These are phyloP conservation scores for Penicillium subrubescens DNA, from an alignment of 495 filamentous ascomycete genomes.

Conservation along the genomic window DNA sequence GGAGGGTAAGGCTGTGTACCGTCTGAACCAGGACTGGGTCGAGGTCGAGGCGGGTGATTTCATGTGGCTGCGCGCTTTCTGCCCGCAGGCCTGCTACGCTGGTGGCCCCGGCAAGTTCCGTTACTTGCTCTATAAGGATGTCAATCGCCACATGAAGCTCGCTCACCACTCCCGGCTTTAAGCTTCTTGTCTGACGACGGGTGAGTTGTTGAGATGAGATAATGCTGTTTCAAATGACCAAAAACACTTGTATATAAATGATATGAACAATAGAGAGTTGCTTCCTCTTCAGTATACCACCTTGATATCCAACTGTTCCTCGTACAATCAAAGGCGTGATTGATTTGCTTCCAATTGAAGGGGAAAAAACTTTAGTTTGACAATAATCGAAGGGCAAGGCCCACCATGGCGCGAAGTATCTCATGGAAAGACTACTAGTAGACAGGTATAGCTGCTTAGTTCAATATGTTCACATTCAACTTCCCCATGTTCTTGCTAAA, in stretches of 20 bases:
- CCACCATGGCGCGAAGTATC: too few relatives aligned
- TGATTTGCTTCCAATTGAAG: too few relatives aligned
- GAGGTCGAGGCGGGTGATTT: conserved; percentile 36
- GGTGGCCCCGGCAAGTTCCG: conserved; percentile 37
- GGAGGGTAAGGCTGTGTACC: conserved; percentile 34
- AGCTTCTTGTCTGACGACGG: background rate
- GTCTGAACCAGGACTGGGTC: conserved; percentile 36
- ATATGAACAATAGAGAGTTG: background rate
- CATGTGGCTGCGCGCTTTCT: conserved; percentile 38
- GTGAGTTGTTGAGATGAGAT: background rate
- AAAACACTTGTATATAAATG: background rate
- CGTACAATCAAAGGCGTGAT: too few relatives aligned
- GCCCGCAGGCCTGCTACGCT: conserved; percentile 35
- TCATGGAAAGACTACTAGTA: background rate
- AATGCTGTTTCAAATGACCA: background rate
- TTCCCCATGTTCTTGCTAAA: conserved; percentile 24
- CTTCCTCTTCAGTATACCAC: background rate
- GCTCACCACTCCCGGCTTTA: conserved; percentile 10
- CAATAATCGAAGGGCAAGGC: too few relatives aligned
- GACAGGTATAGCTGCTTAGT: background rate
- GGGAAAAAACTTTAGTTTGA: too few relatives aligned
- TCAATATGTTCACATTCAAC: conserved; percentile 3
- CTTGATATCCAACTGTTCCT: background rate
- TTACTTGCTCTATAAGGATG: conserved; percentile 36
- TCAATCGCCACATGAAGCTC: conserved; percentile 37